These are phyloP conservation scores for Chrysoporthe deuterocubensis DNA, from an alignment of 2,329 filamentous ascomycete genomes.

Conservation along the genomic window DNA sequence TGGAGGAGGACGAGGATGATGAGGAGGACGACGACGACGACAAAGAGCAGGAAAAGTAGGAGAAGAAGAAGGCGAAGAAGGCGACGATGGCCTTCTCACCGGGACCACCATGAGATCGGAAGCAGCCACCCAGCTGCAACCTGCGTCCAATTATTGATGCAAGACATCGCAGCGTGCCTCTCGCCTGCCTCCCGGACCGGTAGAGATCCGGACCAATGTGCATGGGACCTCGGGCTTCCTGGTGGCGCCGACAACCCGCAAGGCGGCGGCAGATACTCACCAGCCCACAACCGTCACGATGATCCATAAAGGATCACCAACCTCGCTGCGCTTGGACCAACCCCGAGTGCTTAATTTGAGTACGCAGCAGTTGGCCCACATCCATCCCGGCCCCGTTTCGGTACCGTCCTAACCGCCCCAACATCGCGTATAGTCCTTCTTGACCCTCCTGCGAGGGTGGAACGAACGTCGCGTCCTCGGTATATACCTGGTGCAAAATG, in stretches of 20 bases:
- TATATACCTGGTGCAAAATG: neutral
- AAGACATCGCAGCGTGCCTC: neutral
- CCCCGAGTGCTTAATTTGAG: neutral
- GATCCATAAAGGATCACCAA: neutral
- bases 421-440: neutral
- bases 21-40: too few species aligned
- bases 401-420: neutral
- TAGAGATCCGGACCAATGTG: neutral
- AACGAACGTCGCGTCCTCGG: neutral
- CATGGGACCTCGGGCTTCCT: neutral
- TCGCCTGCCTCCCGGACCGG: neutral
- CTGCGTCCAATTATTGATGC: neutral
- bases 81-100: too few species aligned
- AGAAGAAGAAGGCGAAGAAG: too few species aligned
- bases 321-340: neutral
- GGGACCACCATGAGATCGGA: neutral
- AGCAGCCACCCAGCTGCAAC: neutral
- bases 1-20: too few species aligned
- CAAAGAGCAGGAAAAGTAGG: too few species aligned
- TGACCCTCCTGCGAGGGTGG: neutral
- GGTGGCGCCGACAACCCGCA: neutral
- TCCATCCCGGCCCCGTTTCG: constrained; percentile 6
- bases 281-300: neutral
- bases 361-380: neutral
- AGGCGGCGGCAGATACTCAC: neutral